Evolutionary conservation across 768 basidiomycete species (phyloP).

Genomic region (Naganishia vaughanmartiniae): DNA sequence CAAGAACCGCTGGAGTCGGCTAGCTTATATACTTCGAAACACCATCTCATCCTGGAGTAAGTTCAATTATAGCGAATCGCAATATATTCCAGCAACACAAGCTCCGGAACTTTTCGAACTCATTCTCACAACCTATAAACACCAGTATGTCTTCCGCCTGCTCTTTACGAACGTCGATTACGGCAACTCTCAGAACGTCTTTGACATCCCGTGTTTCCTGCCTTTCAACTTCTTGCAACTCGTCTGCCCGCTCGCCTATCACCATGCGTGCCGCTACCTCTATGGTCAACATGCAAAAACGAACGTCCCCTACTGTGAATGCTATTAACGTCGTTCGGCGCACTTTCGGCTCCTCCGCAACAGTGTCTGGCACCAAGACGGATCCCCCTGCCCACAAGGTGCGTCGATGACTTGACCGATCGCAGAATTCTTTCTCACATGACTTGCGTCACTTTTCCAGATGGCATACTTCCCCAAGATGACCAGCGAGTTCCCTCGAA

Average conservation of each 20-base stretch:
- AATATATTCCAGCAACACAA: not conserved
- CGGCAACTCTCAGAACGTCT: conserved; percentile 22
- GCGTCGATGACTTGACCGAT: not conserved
- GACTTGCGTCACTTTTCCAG: conserved; percentile 1
- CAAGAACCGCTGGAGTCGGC: not conserved
- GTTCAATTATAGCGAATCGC: not conserved
- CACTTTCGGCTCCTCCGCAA: conserved; percentile 14
- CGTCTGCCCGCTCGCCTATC: conserved; percentile 16
- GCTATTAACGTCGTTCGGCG: not conserved
- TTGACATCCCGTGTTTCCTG: conserved; percentile 27
- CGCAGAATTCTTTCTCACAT: not conserved
- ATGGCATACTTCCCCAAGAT: conserved; percentile 51
- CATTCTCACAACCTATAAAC: not conserved
- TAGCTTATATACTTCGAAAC: not conserved
- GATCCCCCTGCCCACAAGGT: conserved; percentile 45
- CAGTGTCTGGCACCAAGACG: conserved; percentile 34
- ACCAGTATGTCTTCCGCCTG: conserved; percentile 29
- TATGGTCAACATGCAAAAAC: conserved; percentile 17
- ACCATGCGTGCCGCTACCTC: conserved; percentile 20
- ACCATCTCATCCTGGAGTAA: not conserved
- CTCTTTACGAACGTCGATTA: conserved; percentile 12
- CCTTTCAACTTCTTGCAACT: conserved; percentile 9
- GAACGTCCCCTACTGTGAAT: not conserved
- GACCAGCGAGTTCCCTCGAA: conserved; percentile 45
- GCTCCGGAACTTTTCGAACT: not conserved